Conservation (phyloP, 139 green algal species). For the Desmodesmus armatus region DNA sequence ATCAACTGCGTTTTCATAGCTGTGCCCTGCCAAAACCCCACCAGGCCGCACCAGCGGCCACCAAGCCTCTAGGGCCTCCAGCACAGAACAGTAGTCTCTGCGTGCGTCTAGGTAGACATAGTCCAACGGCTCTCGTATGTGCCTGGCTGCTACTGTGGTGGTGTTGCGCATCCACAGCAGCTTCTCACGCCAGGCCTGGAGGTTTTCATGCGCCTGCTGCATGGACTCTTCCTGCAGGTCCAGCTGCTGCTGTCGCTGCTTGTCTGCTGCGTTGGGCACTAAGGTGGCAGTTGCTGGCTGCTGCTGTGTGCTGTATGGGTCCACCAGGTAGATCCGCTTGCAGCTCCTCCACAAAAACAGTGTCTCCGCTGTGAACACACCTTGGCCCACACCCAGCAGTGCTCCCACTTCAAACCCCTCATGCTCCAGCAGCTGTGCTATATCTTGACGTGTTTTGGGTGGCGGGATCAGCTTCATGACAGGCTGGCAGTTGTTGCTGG, state of each 20-base stretch:
- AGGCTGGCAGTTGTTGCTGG: not conserved
- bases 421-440: not conserved
- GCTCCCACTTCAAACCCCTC: constrained; percentile 25
- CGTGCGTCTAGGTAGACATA: constrained; percentile 66
- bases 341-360: constrained; percentile 16
- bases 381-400: constrained; percentile 38
- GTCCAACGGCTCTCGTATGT: constrained; percentile 53
- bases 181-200: constrained; percentile 26
- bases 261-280: constrained; percentile 31
- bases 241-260: not conserved
- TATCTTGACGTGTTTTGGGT: not conserved
- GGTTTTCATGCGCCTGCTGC: not conserved
- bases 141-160: constrained; percentile 40
- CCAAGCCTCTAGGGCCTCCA: constrained; percentile 53
- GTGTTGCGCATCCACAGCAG: constrained; percentile 41
- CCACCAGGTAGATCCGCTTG: constrained; percentile 35
- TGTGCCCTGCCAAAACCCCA: constrained; percentile 39
- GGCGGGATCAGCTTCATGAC: not conserved
- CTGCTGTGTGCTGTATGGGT: not conserved
- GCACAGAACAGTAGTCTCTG: constrained; percentile 58
- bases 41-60: constrained; percentile 60
- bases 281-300: not conserved
- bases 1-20: constrained; percentile 41
- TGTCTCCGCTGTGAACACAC: constrained; percentile 7
- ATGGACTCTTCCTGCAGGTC: constrained; percentile 2